These are phyloP conservation scores for Xenoacremonium recifei DNA, from an alignment of 2,329 filamentous ascomycete genomes.

Conservation along the genomic window DNA sequence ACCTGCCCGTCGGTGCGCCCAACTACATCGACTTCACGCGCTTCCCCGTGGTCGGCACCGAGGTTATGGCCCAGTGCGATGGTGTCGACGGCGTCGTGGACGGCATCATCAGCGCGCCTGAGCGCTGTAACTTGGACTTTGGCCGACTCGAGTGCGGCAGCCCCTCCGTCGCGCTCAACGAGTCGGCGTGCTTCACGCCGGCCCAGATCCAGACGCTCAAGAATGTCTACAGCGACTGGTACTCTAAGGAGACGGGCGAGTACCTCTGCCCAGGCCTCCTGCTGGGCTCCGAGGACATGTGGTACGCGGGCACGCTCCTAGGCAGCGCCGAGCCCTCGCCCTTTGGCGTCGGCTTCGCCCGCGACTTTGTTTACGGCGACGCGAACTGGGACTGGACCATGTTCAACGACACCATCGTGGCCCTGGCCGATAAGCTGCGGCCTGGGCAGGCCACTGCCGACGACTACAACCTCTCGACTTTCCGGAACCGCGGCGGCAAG, in stretches of 20 bases:
- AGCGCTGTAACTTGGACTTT: constrained; percentile 44
- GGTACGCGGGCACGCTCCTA: constrained; percentile 40
- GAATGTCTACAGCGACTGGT: constrained; percentile 2
- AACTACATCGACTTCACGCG: constrained; percentile 19
- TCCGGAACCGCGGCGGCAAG: constrained; percentile 39
- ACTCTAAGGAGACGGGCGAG: constrained; percentile 33
- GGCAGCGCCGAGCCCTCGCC: constrained; percentile 27
- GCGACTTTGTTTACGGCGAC: constrained; percentile 11
- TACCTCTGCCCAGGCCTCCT: constrained; percentile 6
- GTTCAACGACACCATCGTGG: constrained; percentile 5
- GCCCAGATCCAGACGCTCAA: constrained; percentile 6
- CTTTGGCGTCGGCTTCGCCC: constrained; percentile 6
- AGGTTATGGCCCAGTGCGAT: constrained; percentile 51
- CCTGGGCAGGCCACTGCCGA: constrained; percentile 37
- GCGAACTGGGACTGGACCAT: constrained; percentile 5
- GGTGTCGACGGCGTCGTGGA: constrained; percentile 47
- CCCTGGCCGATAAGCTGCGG: constrained; percentile 29
- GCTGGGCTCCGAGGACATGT: constrained; percentile 4
- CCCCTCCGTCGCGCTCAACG: constrained; percentile 40
- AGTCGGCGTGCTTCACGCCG: constrained; percentile 4
- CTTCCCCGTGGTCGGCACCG: constrained; percentile 43
- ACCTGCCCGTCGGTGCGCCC: constrained; percentile 8
- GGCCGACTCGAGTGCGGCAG: constrained; percentile 37
- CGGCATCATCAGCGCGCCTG: constrained; percentile 47
- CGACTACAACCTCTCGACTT: constrained; percentile 35